Evolutionary conservation across 179 eudicot species (phyloP).

Genomic region (Spinacia oleracea): DNA sequence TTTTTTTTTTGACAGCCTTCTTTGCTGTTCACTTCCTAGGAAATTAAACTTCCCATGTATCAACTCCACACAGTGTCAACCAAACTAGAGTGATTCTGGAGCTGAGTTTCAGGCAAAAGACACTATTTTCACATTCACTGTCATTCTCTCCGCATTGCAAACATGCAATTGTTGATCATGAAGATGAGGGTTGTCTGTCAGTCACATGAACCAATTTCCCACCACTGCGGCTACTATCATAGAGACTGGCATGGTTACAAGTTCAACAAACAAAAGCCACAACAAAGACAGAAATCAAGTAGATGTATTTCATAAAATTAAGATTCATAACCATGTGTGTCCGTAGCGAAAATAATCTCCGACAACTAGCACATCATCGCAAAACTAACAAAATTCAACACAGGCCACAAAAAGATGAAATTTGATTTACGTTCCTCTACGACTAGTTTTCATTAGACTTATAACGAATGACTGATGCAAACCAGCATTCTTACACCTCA

Average conservation of each 20-base stretch:
- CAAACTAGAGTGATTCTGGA: too few relatives aligned
- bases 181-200: background rate
- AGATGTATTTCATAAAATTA: background rate
- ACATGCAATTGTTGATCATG: background rate
- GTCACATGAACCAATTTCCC: background rate
- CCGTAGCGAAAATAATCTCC: too few relatives aligned
- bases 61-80: too few relatives aligned
- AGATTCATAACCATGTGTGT: background rate
- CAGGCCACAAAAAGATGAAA: slow-evolving; percentile 5
- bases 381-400: slow-evolving; percentile 11
- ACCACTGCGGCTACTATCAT: too few relatives aligned
- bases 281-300: background rate
- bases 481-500: slow-evolving; percentile 24
- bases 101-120: too few relatives aligned
- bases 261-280: background rate
- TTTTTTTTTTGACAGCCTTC: too few relatives aligned
- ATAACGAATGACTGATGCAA: background rate
- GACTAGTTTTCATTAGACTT: slow-evolving; percentile 10
- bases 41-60: too few relatives aligned
- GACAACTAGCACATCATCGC: background rate
- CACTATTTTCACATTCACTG: background rate
- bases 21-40: too few relatives aligned
- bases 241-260: background rate
- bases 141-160: background rate
- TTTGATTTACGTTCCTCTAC: slow-evolving; percentile 14